phyloP scores from a whole-genome alignment of 1,284 basidiomycete species.

The Ceratobasidium sp. region DNA sequence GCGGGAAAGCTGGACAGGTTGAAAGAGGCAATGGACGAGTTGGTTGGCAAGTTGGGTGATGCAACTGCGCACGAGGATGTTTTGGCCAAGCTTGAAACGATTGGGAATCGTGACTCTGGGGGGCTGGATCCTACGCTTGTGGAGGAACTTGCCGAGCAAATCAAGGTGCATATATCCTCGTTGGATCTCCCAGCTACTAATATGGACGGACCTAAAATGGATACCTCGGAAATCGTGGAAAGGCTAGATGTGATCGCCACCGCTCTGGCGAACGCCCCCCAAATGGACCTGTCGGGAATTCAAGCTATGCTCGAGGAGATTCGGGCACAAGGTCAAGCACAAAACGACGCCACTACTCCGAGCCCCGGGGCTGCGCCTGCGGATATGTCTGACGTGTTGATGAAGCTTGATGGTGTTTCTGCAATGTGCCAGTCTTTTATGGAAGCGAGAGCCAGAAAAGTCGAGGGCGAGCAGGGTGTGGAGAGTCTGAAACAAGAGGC shows the following conservation, averaged over 20 bases:
- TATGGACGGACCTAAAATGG: neutral
- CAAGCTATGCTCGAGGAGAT: conserved; percentile 14
- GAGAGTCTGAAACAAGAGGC: conserved; percentile 19
- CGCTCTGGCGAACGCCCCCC: neutral
- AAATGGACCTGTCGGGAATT: conserved; percentile 11
- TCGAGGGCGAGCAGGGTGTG: neutral
- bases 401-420: conserved; percentile 35
- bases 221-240: neutral
- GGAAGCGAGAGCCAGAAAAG: neutral
- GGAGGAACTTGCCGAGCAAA: conserved; percentile 23
- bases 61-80: neutral
- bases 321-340: neutral
- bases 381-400: conserved; percentile 30
- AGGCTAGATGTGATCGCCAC: conserved; percentile 19
- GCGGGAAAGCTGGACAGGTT: conserved; percentile 4
- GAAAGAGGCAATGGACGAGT: conserved; percentile 52
- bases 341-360: neutral
- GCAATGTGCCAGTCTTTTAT: conserved; percentile 38
- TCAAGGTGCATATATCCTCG: conserved; percentile 27
- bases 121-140: neutral
- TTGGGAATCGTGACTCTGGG: neutral
- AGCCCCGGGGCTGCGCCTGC: neutral
- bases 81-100: conserved; percentile 25
- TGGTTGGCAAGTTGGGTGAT: conserved; percentile 51
- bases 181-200: neutral